Percentiles rank a stretch among this genome's conserved stretches.
Conservation (phyloP, 164 flowering plant genomes). For the Umbilicus rupestris region DNA sequence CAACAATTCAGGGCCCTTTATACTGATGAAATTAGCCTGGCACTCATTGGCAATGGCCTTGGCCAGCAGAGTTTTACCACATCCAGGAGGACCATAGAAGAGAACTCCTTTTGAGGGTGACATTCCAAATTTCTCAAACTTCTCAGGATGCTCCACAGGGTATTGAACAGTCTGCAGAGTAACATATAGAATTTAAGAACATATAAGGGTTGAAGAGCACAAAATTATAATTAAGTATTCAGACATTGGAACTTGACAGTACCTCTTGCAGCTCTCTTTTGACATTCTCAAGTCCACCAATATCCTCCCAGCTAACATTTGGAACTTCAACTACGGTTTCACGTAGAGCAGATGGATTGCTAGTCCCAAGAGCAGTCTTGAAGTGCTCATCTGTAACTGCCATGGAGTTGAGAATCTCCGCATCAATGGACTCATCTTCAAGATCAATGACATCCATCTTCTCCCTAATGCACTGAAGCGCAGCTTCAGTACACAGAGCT, state of each 20-base stretch:
- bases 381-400: not conserved
- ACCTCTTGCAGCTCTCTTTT: not conserved
- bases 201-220: no score
- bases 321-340: slow-evolving; percentile 4
- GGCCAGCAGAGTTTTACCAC: slow-evolving; percentile 2
- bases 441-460: not conserved
- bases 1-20: slow-evolving; percentile 3
- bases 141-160: slow-evolving; percentile 6
- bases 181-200: no score
- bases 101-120: slow-evolving; percentile 5
- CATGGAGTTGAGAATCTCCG: not conserved
- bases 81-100: slow-evolving; percentile 1
- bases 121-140: no score
- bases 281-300: slow-evolving; percentile 5
- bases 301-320: slow-evolving; percentile 1
- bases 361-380: not conserved
- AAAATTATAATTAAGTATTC: no score
- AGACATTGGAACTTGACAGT: no score
- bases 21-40: slow-evolving; percentile 2
- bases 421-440: not conserved
- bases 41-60: slow-evolving; percentile 5
- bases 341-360: slow-evolving; percentile 4
- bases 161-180: slow-evolving; percentile 3
- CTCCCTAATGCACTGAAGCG: not conserved
- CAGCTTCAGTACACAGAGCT: not conserved